phyloP scores from a whole-genome alignment of 768 basidiomycete genomes.

The Tulasnella calospora region DNA sequence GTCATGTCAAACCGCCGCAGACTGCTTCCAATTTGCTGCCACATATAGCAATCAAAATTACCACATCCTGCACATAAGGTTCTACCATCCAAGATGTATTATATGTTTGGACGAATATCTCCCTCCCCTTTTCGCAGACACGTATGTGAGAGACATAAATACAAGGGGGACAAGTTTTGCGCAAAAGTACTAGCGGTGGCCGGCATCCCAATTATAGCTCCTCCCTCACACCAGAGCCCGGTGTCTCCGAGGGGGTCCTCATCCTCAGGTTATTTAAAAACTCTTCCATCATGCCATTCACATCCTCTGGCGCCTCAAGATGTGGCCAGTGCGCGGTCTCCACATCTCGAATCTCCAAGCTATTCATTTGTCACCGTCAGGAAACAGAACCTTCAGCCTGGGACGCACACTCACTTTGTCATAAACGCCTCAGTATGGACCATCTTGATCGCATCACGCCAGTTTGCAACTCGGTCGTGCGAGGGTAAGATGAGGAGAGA shows the following conservation, averaged over 20 bases:
- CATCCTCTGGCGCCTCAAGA: constrained; percentile 51
- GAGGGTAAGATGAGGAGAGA: constrained; percentile 43
- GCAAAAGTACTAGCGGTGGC: neutral
- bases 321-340: constrained; percentile 64
- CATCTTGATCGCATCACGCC: constrained; percentile 36
- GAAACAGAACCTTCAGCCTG: constrained; percentile 31
- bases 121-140: neutral
- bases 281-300: constrained; percentile 49
- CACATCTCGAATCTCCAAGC: constrained; percentile 32
- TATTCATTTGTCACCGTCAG: neutral
- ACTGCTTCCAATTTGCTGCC: neutral
- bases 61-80: too few species aligned
- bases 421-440: constrained; percentile 36
- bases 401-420: constrained; percentile 36
- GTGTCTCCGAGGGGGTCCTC: neutral
- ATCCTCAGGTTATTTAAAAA: constrained; percentile 44
- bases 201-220: neutral
- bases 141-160: neutral
- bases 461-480: constrained; percentile 47
- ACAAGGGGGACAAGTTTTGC: neutral
- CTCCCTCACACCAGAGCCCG: neutral
- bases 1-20: neutral
- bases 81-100: too few species aligned
- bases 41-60: too few species aligned
- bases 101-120: neutral